Evolutionary conservation across 495 filamentous ascomycete genomes (phyloP).

Genomic region (Xylaria cubensis): DNA sequence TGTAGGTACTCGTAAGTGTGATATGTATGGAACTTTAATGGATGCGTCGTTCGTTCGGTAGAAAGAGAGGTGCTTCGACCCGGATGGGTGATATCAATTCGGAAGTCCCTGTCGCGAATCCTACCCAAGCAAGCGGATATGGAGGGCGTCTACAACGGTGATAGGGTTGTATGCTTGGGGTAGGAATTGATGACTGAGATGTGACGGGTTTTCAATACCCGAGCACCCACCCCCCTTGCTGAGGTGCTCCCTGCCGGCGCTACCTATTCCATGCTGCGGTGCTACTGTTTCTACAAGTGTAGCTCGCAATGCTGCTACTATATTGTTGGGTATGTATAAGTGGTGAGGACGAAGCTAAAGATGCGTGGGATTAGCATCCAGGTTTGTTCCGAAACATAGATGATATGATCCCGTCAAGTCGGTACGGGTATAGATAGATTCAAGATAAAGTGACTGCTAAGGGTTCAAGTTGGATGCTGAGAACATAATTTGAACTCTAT

Average conservation of each 20-base stretch:
- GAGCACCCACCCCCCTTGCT: background rate
- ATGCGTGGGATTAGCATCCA: background rate
- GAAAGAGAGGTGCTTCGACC: background rate
- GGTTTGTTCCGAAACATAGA: background rate
- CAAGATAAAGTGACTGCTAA: background rate
- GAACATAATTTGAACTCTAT: background rate
- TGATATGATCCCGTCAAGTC: background rate
- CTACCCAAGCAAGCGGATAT: conserved; percentile 18
- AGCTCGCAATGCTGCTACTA: background rate
- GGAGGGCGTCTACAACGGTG: background rate
- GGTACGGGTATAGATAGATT: background rate
- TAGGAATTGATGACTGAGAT: conserved; percentile 12
- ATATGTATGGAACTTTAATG: conserved; percentile 13
- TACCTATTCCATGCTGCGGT: background rate
- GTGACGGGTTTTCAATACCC: conserved; percentile 17
- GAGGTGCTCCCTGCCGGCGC: background rate
- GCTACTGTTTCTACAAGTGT: background rate
- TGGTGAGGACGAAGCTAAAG: background rate
- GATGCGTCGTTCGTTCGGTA: background rate
- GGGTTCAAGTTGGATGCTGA: background rate
- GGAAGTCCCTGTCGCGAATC: conserved; percentile 20
- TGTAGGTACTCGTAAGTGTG: background rate
- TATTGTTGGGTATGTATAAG: background rate
- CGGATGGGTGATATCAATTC: conserved; percentile 19
- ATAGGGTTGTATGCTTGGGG: background rate